Percentiles rank a stretch among this genome's conserved stretches.
These are phyloP conservation scores for Phytophthora fragariae DNA, from an alignment of 352 stramenopile species.

Conservation along the genomic window DNA sequence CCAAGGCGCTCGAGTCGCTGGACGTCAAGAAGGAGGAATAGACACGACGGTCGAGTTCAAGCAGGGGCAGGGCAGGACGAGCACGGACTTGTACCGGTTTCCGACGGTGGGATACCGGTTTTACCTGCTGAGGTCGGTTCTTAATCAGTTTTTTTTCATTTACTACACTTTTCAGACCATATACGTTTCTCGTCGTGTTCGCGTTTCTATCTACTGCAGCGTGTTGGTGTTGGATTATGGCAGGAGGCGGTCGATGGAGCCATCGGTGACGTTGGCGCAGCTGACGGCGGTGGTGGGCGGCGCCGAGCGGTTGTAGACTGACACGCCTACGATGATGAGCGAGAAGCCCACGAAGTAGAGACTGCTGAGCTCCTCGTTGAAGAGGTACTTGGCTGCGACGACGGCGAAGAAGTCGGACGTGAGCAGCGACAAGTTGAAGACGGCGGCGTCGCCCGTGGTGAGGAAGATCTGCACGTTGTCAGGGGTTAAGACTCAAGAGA, in stretches of 20 bases:
- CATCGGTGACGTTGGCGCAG: slow-evolving; percentile 42
- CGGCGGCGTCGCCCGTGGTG: slow-evolving; percentile 90
- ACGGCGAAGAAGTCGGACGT: slow-evolving; percentile 97
- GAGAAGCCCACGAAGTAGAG: slow-evolving; percentile 92
- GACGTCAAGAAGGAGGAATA: slow-evolving; percentile 93
- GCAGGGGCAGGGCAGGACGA: slow-evolving; percentile 1
- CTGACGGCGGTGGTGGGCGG: slow-evolving; percentile 42
- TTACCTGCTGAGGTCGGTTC: slow-evolving; percentile 27
- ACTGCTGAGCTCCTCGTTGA: slow-evolving; percentile 76
- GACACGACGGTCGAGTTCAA: slow-evolving; percentile 11
- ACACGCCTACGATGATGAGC: slow-evolving; percentile 76
- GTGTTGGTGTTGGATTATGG: background rate
- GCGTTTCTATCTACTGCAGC: slow-evolving; percentile 11
- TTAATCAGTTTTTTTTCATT: slow-evolving; percentile 40
- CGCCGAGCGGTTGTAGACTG: slow-evolving; percentile 76
- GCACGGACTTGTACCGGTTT: background rate
- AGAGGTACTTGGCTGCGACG: slow-evolving; percentile 88
- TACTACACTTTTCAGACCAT: slow-evolving; percentile 42
- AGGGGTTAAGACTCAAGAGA: background rate
- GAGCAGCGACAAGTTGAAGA: slow-evolving; percentile 97
- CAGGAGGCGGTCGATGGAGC: slow-evolving; percentile 22
- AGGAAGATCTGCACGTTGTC: slow-evolving; percentile 56
- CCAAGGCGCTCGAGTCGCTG: slow-evolving; percentile 91
- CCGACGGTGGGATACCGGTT: background rate
- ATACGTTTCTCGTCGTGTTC: slow-evolving; percentile 29